These are phyloP conservation scores for Hansenula lynferdii DNA, from an alignment of 1,139 yeast species.

Conservation along the genomic window DNA sequence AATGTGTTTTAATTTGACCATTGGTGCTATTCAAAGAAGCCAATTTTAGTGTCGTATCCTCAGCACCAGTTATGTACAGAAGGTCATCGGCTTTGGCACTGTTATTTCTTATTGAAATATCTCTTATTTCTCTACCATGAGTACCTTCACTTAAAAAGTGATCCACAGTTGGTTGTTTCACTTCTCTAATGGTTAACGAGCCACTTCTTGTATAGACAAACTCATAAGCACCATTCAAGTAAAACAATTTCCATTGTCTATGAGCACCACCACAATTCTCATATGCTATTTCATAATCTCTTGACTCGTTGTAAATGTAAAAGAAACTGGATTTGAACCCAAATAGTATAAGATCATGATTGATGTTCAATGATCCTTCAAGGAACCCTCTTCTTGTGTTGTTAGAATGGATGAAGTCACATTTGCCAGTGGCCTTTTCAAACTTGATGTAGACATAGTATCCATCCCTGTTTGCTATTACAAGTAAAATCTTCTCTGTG, in stretches of 20 bases:
- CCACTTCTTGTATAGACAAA: conserved; percentile 57
- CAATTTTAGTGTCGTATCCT: conserved; percentile 74
- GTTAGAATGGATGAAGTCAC: conserved; percentile 47
- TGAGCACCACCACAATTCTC: conserved; percentile 93
- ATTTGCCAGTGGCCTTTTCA: conserved; percentile 6
- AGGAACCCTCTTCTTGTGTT: conserved; percentile 70
- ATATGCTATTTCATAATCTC: conserved; percentile 62
- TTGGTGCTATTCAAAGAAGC: conserved; percentile 34
- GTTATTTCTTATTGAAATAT: conserved; percentile 43
- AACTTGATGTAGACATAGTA: conserved; percentile 35
- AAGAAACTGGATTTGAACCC: conserved; percentile 83
- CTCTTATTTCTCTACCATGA: conserved; percentile 88
- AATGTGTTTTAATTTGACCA: conserved; percentile 42
- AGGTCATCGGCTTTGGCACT: conserved; percentile 15
- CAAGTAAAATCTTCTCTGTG: conserved; percentile 19
- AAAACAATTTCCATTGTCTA: conserved; percentile 64
- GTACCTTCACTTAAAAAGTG: conserved; percentile 50
- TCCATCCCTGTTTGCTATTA: conserved; percentile 64
- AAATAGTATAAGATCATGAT: conserved; percentile 53
- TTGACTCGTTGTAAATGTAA: conserved; percentile 79
- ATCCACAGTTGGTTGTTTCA: conserved; percentile 23
- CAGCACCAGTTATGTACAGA: conserved; percentile 73
- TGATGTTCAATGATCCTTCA: conserved; percentile 59
- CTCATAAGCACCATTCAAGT: conserved; percentile 24
- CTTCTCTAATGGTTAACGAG: conserved; percentile 28